Evolutionary conservation across 2,329 filamentous ascomycete species (phyloP), one percentile per base, ranked within the genome.

Genomic region (Beauveria caledonica): DNA sequence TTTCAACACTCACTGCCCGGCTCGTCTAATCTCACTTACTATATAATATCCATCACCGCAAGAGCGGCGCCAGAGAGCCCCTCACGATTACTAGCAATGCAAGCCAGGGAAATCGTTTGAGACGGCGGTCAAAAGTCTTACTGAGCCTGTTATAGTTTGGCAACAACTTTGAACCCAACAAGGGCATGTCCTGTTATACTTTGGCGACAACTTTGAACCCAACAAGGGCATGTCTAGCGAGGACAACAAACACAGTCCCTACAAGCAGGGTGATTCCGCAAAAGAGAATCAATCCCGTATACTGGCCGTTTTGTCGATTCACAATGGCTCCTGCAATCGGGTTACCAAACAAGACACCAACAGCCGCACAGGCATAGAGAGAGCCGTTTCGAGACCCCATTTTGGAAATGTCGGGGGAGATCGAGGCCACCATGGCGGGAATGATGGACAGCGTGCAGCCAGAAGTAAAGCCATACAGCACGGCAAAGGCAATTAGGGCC

Each of bases 351-450:
- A 39, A 29, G 7, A 53, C 50, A 7, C 50, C 50, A 6, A 53
- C 29, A 11, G 50, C 50, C 7, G 50, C 50, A 15, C 29, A 53
- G 1, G 27, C 50, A 19, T 53, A 53, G 7, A 53, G 50, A 6
- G 50, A 53, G 7, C 50, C 50, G 15, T 53, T 53, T 13, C 50
- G 50, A 3, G 50, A 53, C 23, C 76, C 76, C 68, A 76, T 72
- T 65, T 73, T 76, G 1, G 69, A 63, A 11, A 73, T 74, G 46
- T 78, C 74, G 45, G 66, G 68, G 5, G 72, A 76, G 61, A 78
- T 58, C 58, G 72, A 73, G 10, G 74, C 73, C 29, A 77, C 66
- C 9, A 73, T 72, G 23, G 72, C 70, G 8, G 70, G 68, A 53
- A 73, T 77, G 1, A 69, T 65, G 10, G 68, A 66, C 50, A 70